A percentile compares a stretch with the other conserved stretches of the same genome.
Evolutionary conservation across 2,329 filamentous ascomycete genomes (phyloP).

Genomic region (Trichophyton rubrum): DNA sequence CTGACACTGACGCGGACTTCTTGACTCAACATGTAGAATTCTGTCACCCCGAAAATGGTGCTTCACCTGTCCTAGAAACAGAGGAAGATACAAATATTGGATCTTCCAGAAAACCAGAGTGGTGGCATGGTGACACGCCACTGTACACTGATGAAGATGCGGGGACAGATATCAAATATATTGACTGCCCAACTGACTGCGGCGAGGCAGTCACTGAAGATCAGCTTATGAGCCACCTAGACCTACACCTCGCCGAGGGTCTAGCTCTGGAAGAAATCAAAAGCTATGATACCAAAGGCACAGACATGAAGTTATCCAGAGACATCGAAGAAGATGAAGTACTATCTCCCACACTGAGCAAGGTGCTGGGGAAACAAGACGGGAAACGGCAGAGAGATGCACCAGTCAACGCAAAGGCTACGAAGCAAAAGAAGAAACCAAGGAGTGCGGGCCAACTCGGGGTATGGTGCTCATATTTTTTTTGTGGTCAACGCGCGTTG

Average conservation of each 20-base stretch:
- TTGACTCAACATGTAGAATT: constrained; percentile 35
- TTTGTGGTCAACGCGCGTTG: not conserved
- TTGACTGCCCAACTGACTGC: constrained; percentile 47
- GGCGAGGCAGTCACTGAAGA: constrained; percentile 43
- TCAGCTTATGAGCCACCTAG: constrained; percentile 47
- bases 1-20: constrained; percentile 27
- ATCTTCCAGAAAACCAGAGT: not conserved
- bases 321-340: not conserved
- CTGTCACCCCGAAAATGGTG: constrained; percentile 31
- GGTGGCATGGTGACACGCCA: not conserved
- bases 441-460: not conserved
- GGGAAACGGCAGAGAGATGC: not conserved
- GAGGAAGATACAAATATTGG: constrained; percentile 11
- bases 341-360: not conserved
- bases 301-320: not conserved
- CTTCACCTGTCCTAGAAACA: constrained; percentile 17
- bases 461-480: not conserved
- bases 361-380: not conserved
- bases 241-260: constrained; percentile 44
- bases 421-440: constrained; percentile 4
- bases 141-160: not conserved
- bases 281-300: not conserved
- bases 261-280: constrained; percentile 31
- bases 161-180: constrained; percentile 25
- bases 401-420: not conserved